These are phyloP conservation scores for Mycena maculata DNA, from an alignment of 768 basidiomycete genomes.

Conservation along the genomic window DNA sequence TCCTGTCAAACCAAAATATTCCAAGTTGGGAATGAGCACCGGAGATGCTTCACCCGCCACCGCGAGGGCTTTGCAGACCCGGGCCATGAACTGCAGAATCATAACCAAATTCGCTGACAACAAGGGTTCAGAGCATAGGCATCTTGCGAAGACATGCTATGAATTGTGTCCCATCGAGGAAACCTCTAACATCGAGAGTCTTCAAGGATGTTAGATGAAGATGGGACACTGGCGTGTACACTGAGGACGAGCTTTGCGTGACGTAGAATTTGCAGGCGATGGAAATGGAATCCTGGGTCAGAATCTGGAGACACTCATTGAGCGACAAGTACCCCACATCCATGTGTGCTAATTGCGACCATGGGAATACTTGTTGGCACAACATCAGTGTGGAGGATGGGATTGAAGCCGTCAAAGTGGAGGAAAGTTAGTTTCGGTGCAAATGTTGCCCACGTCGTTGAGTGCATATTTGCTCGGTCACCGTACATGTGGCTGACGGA, in stretches of 20 bases:
- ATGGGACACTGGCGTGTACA: background rate
- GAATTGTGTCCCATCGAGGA: background rate
- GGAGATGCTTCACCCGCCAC: background rate
- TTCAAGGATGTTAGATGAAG: background rate
- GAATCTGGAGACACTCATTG: background rate
- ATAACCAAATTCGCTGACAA: background rate
- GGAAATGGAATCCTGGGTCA: background rate
- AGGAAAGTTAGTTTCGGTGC: background rate
- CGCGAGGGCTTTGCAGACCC: slow-evolving; percentile 9
- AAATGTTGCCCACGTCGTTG: background rate
- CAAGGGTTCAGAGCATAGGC: slow-evolving; percentile 3
- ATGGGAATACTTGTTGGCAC: background rate
- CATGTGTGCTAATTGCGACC: slow-evolving; percentile 17
- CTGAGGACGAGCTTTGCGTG: background rate
- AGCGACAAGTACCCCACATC: background rate
- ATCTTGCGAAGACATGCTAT: slow-evolving; percentile 2
- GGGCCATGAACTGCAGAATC: background rate
- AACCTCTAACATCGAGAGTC: background rate
- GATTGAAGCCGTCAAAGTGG: background rate
- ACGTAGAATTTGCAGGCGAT: background rate
- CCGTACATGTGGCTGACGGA: background rate
- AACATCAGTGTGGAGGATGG: too few relatives aligned
- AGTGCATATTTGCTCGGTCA: too few relatives aligned
- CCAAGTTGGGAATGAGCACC: slow-evolving; percentile 9
- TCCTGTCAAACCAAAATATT: background rate